Percentiles rank a stretch among this genome's conserved stretches.
These are phyloP conservation scores for Fraxinus cuspidata DNA, from an alignment of 257 asterid genomes.

Conservation along the genomic window DNA sequence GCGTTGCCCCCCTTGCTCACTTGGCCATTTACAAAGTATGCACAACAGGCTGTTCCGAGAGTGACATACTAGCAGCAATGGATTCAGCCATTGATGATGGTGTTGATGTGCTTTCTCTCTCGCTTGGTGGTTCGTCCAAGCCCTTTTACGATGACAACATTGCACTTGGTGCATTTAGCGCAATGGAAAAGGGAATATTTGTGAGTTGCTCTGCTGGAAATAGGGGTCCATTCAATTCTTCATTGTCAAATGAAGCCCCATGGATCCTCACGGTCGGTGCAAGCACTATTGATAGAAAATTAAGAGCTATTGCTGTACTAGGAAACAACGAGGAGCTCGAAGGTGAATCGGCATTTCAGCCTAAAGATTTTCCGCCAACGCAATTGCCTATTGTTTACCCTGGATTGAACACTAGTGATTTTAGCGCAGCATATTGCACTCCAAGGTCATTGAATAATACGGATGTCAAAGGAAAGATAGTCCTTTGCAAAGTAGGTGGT, in stretches of 20 bases:
- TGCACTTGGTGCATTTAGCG: conserved; percentile 19
- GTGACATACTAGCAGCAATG: conserved; percentile 19
- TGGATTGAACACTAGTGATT: not conserved
- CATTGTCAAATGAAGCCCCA: conserved; percentile 14
- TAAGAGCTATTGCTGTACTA: conserved; percentile 14
- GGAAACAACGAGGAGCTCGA: conserved; percentile 20
- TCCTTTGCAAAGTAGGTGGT: not conserved
- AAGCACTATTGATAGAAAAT: conserved; percentile 11
- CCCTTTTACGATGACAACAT: not conserved
- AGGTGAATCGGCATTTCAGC: conserved; percentile 16
- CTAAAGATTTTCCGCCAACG: not conserved
- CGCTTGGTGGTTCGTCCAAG: not conserved
- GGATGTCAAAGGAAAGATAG: conserved; percentile 8
- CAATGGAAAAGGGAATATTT: conserved; percentile 21
- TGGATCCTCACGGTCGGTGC: conserved; percentile 28
- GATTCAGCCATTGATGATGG: conserved; percentile 24
- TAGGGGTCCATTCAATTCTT: not conserved
- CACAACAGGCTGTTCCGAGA: not conserved
- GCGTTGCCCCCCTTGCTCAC: conserved; percentile 22
- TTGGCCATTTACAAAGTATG: conserved; percentile 26
- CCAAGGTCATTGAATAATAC: conserved; percentile 4
- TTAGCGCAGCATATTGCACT: not conserved
- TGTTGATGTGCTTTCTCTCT: conserved; percentile 21
- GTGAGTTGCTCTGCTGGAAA: conserved; percentile 24
- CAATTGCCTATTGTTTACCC: conserved; percentile 12